phyloP scores from a whole-genome alignment of 2,329 filamentous ascomycete species.

The Ascomycota sp. region DNA sequence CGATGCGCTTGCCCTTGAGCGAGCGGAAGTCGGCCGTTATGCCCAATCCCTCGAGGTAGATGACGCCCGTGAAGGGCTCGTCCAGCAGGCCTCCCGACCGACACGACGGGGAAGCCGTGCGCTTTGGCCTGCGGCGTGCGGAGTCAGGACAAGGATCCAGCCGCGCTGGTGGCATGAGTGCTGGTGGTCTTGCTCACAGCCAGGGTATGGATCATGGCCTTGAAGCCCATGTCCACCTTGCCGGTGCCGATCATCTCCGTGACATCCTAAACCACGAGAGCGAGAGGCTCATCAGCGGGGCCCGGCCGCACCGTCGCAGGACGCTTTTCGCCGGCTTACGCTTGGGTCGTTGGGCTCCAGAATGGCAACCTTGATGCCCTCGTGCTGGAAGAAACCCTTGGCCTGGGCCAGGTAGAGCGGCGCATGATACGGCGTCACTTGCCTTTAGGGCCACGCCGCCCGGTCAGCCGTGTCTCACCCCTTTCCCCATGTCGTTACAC shows the following conservation, averaged over 20 bases:
- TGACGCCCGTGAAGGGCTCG: conserved; percentile 61
- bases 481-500: too few relatives aligned
- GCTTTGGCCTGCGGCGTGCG: conserved; percentile 39
- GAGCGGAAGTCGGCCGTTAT: conserved; percentile 58
- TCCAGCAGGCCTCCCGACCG: conserved; percentile 57
- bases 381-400: conserved; percentile 54
- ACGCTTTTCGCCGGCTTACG: conserved; percentile 23
- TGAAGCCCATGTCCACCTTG: conserved; percentile 62
- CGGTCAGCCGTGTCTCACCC: too few relatives aligned
- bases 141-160: neutral
- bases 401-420: conserved; percentile 59
- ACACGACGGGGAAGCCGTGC: conserved; percentile 50
- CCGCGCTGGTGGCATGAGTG: too few relatives aligned
- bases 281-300: neutral
- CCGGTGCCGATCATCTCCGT: conserved; percentile 62
- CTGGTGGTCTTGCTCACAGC: conserved; percentile 26
- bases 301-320: too few relatives aligned
- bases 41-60: conserved; percentile 54
- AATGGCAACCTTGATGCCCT: conserved; percentile 58
- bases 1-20: conserved; percentile 57
- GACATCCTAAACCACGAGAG: conserved; percentile 34
- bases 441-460: too few relatives aligned
- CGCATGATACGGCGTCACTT: conserved; percentile 64
- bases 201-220: conserved; percentile 69
- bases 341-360: conserved; percentile 65